Evolutionary conservation across 305 asterid genomes (phyloP).

Genomic region (Fraxinus dipetala): DNA sequence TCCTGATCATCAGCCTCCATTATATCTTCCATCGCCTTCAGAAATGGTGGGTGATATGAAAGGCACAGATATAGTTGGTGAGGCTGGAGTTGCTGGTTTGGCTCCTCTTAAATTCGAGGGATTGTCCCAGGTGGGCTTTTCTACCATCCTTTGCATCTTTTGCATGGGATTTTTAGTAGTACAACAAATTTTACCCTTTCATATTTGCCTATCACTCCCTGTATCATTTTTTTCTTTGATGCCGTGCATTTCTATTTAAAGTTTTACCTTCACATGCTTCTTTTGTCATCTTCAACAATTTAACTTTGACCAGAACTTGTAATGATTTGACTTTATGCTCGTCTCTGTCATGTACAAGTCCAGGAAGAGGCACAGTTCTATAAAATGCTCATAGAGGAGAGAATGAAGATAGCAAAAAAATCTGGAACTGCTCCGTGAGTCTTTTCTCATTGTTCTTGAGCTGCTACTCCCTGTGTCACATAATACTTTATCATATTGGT

Average conservation of each 20-base stretch:
- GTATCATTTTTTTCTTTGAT: neutral
- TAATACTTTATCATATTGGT: neutral
- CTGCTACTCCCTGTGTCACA: neutral
- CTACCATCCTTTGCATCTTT: constrained; percentile 11
- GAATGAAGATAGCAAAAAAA: constrained; percentile 78
- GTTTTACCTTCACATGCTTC: constrained; percentile 10
- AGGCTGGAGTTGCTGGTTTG: constrained; percentile 36
- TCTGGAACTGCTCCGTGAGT: constrained; percentile 90
- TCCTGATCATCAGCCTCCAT: constrained; percentile 93
- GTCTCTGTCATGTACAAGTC: constrained; percentile 13
- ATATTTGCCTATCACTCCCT: neutral
- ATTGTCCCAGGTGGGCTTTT: constrained; percentile 51
- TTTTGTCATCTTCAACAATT: constrained; percentile 12
- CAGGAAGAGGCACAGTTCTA: constrained; percentile 76
- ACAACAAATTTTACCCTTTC: neutral
- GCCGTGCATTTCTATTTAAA: neutral
- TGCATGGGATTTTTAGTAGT: constrained; percentile 17
- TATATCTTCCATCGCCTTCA: constrained; percentile 56
- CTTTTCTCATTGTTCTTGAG: constrained; percentile 15
- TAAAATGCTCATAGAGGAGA: constrained; percentile 75
- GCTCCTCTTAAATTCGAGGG: constrained; percentile 42
- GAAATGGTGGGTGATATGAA: constrained; percentile 54
- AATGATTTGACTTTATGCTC: constrained; percentile 24
- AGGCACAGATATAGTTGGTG: constrained; percentile 41
- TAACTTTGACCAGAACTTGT: constrained; percentile 3